A percentile compares a stretch with the other conserved stretches of the same genome.
phyloP scores from a whole-genome alignment of 208 protist genomes.

The Acanthamoeba royreba region DNA sequence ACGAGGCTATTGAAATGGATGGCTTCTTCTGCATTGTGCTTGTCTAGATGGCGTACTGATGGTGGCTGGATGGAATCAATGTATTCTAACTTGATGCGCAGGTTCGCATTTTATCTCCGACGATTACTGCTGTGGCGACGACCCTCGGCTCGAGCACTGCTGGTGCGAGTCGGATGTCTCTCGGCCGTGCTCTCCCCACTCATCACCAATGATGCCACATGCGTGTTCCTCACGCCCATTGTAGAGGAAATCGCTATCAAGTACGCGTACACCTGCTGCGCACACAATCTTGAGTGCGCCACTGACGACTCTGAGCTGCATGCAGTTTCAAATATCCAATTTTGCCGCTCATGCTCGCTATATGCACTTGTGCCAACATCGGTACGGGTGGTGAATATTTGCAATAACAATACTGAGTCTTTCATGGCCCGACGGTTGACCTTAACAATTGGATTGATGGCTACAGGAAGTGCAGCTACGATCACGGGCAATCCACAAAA shows the following conservation, averaged over 20 bases:
- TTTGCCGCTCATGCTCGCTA: not conserved
- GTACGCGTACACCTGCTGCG: not conserved
- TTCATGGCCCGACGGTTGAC: no score
- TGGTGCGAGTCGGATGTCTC: not conserved
- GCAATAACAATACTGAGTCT: no score
- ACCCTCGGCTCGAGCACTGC: not conserved
- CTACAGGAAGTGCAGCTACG: not conserved
- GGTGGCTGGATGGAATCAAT: not conserved
- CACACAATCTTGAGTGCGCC: no score
- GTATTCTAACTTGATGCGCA: not conserved
- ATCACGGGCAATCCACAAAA: not conserved
- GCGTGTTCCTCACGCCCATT: conserved; percentile 7
- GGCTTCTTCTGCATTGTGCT: no score
- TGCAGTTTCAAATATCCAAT: not conserved
- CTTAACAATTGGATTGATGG: no score
- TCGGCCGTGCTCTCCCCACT: not conserved
- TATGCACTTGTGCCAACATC: not conserved
- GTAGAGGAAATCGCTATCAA: not conserved
- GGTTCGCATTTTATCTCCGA: not conserved
- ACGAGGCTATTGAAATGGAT: no score
- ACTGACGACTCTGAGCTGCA: not conserved
- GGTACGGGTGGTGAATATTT: no score
- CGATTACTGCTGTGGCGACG: not conserved
- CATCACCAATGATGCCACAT: conserved; percentile 11
- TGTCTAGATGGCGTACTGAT: not conserved